Conservation (phyloP, 805 yeast genomes). For the Lipomyces kockii region DNA sequence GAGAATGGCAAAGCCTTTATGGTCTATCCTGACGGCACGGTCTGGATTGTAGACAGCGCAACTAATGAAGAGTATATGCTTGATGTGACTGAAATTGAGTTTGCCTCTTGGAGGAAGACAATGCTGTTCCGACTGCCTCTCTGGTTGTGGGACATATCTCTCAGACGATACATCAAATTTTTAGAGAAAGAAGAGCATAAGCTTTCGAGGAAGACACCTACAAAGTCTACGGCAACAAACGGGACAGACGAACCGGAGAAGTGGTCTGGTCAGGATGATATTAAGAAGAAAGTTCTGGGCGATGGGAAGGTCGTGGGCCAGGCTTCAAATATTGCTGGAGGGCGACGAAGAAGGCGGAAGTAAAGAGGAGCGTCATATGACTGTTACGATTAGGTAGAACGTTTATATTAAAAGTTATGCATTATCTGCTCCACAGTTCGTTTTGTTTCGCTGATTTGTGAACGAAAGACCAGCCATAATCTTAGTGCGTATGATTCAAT, state of each 20-base stretch:
- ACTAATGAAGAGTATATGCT: constrained; percentile 41
- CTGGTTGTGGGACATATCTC: constrained; percentile 31
- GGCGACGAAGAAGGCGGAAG: constrained; percentile 32
- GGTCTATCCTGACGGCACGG: constrained; percentile 45
- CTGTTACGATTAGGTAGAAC: neutral
- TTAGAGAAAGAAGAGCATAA: constrained; percentile 9
- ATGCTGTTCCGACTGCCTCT: constrained; percentile 40
- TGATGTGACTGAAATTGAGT: constrained; percentile 40
- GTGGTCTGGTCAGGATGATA: neutral
- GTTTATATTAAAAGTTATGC: neutral
- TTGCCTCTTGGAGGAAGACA: constrained; percentile 46
- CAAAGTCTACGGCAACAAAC: constrained; percentile 25
- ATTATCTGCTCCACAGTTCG: neutral
- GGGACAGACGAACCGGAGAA: constrained; percentile 4
- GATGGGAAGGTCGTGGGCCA: constrained; percentile 29
- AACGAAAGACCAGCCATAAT: neutral
- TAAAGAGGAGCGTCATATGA: neutral
- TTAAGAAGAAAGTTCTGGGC: constrained; percentile 13
- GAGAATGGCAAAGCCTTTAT: constrained; percentile 40
- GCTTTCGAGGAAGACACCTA: constrained; percentile 24
- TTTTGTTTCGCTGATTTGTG: neutral
- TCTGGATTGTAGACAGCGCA: constrained; percentile 32
- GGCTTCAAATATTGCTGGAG: constrained; percentile 35
- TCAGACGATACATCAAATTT: constrained; percentile 27
- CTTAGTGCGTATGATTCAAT: constrained; percentile 28